Base-by-base conservation (phyloP, 495 filamentous ascomycete genomes). In the Delitschia confertaspora region DNA sequence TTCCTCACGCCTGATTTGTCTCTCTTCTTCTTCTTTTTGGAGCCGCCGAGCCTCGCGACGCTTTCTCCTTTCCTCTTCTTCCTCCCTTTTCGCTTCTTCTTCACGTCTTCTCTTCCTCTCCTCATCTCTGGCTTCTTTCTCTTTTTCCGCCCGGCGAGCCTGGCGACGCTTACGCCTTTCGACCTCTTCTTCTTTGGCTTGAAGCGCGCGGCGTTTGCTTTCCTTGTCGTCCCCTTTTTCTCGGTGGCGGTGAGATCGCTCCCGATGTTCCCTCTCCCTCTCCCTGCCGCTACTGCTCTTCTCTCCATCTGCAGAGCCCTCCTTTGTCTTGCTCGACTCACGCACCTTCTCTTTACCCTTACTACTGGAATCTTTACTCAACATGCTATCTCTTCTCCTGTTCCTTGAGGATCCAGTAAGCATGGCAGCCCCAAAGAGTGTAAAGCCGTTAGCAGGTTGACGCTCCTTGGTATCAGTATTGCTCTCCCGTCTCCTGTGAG, bases 21-120 rank as follows among this genome's bases (percentile, higher is more conserved):
- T 27, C 27, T 37, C 29, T 32, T 42, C 38, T 38, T 45, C 32
- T 2, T n/a, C 42, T 13, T 27, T 38, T 6, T 10, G n/a, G n/a
- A 11, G 23, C 5, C 23, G 19, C 18, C 42, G 36, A 21, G 34
- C 36, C 21, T 41, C 79, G 78, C 55, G 85, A 79, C 60, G 83
- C 85, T 49, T 85, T 81, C 18, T 76, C 80, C 61, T 88, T 93
- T 27, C 76, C 63, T 34, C 79, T 17, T 48, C 45, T n/a, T 48
- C 45, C 20, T 39, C 78, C 61, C 78, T 83, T 65, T 87, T 89
- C 44, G 82, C 75, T 57, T 93, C 88, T 62, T 88, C 93, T 54
- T 89, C 85, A 48, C 71, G 71, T 65, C 82, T 88, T 23, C 74
- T 69, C 57, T 79, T 75, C 13, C 79, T 82, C 49, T 83, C 71